Evolutionary conservation across 73 alveolate species (phyloP), one percentile per base, ranked within the genome.

Genomic region (Paraurostyla sp.): DNA sequence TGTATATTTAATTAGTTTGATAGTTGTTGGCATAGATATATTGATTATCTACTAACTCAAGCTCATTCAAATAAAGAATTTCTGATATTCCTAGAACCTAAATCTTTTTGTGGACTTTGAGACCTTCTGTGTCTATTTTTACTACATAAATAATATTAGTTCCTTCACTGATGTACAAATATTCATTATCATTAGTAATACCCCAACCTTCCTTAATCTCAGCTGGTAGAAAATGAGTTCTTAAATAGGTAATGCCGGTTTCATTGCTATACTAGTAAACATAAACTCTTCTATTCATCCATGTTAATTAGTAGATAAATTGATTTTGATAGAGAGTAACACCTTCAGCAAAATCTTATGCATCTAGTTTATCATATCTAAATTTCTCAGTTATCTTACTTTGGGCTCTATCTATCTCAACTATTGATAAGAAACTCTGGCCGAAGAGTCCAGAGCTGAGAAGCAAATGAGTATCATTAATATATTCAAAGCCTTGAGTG

Each of bases 151-250:
- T 43, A 13, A 40, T 56, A 41, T 54, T 83, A 27, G 88, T 9
- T 11, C 95, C 95, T 1, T 90, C 91, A 48, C 91, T 82, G 18
- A 71, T 56, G 38, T 90, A 90, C 16, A 90, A 50, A 71, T 69
- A 69, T 2, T 71, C 65, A 0, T 73, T 63, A 85, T 90, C 95
- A 83, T 69, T 58, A 16, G 92, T 80, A 15, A 90, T 9, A 0
- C 95, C 95, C 95, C 95, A 90, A 7, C 95, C 95, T 51, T 71
- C 89, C 40, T 29, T 41, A 9, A 90, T 49, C n/a, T 49, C 52
- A 30, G 51, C 15, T 15, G 89, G 90, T 15, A 73, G 30, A 18
- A 11, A 29, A 27, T 38, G n/a, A 23, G 20, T 20, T 32, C n/a
- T 43, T 32, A 36, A 75, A 0, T 0, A n/a, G n/a, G n/a, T n/a